Evolutionary conservation across 1,284 basidiomycete species (phyloP), one percentile per base, ranked within the genome.

Genomic region (Lentinula novae-zelandiae): DNA sequence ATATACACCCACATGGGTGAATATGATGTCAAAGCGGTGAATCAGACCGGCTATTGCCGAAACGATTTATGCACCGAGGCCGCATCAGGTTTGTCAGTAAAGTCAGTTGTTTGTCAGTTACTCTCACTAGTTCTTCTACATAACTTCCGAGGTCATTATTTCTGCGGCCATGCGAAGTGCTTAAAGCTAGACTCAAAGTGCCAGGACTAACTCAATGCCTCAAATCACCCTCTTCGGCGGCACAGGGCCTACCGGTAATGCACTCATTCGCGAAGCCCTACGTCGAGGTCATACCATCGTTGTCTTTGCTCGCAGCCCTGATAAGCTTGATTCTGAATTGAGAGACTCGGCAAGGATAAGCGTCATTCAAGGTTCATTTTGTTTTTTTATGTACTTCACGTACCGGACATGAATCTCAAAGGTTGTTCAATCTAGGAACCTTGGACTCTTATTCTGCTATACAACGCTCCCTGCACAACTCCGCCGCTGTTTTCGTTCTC

Each of bases 221-320:
- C 54, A 56, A 46, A 42, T 56, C 38, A 56, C 54, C 13, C 12
- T 56, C 13, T 56, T 56, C 13, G 54, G 54, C 5, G 54, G 20
- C 7, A 56, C 54, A 34, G 54, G 54, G 17, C 54, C 54, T 27
- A 44, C 34, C 38, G 54, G 54, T 2, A 27, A 46, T 12, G 54
- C 54, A 33, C n/a, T 40, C 40, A 56, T 56, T 39, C 39, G n/a
- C 2, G 54, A 56, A 56, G 39, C 39, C 5, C 40, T 56, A 40
- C 20, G 31, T 13, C 54, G 27, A 13, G 39, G 22, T 6, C 31
- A 56, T 39, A 56, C 54, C 20, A 42, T 56, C 31, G 54, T 56
- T 12, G 39, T 56, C 17, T 56, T 44, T 46, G 54, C 54, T 15
- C 39, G 54, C 17, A 56, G 54, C 10, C 54, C 54, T 2, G 9